These are phyloP conservation scores for Actinomortierella ambigua DNA, from an alignment of 371 early-diverging fungal species.

Conservation along the genomic window DNA sequence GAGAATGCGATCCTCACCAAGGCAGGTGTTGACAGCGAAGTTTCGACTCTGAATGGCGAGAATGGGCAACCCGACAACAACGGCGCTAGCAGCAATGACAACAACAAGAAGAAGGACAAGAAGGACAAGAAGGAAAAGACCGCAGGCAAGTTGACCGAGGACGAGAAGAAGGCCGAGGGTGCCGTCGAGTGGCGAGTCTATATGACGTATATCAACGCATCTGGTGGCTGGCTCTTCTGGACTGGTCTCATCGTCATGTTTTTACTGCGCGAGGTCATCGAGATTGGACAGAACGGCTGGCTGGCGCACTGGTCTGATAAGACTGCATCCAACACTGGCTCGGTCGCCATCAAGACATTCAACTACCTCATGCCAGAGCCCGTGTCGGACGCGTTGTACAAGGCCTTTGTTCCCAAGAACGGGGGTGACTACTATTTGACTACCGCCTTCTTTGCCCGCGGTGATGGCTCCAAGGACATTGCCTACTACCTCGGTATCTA, in stretches of 20 bases:
- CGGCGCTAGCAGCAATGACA: constrained; percentile 43
- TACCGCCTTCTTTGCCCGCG: constrained; percentile 25
- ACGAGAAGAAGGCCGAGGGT: constrained; percentile 71
- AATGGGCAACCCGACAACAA: constrained; percentile 4
- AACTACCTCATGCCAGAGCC: constrained; percentile 32
- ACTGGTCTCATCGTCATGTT: constrained; percentile 53
- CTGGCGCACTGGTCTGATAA: constrained; percentile 37
- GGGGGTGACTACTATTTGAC: constrained; percentile 13
- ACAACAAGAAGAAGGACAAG: constrained; percentile 30
- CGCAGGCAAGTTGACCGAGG: constrained; percentile 62
- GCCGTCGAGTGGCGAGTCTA: constrained; percentile 67
- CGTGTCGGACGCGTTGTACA: constrained; percentile 27
- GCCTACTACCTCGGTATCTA: constrained; percentile 52
- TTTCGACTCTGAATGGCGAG: constrained; percentile 18
- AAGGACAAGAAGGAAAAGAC: constrained; percentile 47
- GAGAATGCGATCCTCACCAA: constrained; percentile 49
- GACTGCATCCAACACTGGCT: constrained; percentile 21
- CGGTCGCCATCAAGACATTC: constrained; percentile 27
- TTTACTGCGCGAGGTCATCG: constrained; percentile 52
- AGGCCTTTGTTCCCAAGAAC: constrained; percentile 21
- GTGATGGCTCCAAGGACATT: constrained; percentile 37
- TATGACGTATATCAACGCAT: constrained; percentile 63
- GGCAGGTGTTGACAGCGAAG: constrained; percentile 17
- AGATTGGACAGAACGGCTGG: constrained; percentile 51
- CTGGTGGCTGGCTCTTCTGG: constrained; percentile 69